Evolutionary conservation across 805 yeast species (phyloP).

Genomic region (Isabelozyma heimii): DNA sequence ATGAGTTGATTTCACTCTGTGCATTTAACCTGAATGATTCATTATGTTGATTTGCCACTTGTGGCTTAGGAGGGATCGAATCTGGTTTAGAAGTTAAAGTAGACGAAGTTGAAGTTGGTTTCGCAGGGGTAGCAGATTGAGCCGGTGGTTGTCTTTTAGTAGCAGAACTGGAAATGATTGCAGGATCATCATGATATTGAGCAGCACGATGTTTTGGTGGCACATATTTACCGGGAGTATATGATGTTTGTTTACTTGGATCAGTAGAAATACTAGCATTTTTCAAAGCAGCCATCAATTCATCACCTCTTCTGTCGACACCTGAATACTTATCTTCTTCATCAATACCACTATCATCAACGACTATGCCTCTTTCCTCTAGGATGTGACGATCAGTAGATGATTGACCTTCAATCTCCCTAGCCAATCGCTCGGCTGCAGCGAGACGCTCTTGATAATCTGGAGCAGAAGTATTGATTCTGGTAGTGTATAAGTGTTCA

Average conservation of each 20-base stretch:
- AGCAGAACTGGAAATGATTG: constrained; percentile 57
- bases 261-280: constrained; percentile 23
- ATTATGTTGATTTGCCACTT: constrained; percentile 15
- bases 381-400: constrained; percentile 78
- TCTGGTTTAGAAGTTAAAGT: constrained; percentile 19
- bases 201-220: constrained; percentile 59
- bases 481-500: constrained; percentile 85
- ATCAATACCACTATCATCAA: constrained; percentile 84
- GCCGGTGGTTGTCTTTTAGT: constrained; percentile 7
- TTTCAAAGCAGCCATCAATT: constrained; percentile 47
- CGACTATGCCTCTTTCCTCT: constrained; percentile 80
- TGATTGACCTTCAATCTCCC: constrained; percentile 72
- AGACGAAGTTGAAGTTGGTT: constrained; percentile 5
- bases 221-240: constrained; percentile 42
- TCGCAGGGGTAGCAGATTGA: constrained; percentile 2
- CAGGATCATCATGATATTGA: constrained; percentile 59
- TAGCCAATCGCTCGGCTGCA: constrained; percentile 76
- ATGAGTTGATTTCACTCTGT: constrained; percentile 64
- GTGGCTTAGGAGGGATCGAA: constrained; percentile 33
- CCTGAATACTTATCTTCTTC: constrained; percentile 97
- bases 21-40: constrained; percentile 46
- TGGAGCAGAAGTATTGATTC: constrained; percentile 65
- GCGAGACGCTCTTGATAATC: constrained; percentile 62
- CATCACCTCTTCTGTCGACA: constrained; percentile 63
- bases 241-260: constrained; percentile 3